These are phyloP conservation scores for Lolium perenne DNA, from an alignment of 176 grass and related monocot species.

Conservation along the genomic window DNA sequence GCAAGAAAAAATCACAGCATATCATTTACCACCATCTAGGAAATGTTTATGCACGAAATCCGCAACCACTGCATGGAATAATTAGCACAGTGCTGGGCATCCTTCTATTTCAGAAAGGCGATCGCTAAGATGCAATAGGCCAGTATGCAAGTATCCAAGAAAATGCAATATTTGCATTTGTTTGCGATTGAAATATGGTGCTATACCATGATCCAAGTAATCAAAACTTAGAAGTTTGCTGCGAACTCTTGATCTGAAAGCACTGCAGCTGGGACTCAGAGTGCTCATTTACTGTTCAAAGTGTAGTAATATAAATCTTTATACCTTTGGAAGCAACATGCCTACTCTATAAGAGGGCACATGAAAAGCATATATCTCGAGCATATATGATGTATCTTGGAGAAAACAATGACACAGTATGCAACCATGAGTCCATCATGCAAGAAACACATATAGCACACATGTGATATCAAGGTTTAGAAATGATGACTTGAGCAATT, in stretches of 20 bases:
- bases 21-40: not conserved
- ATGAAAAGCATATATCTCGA: not conserved
- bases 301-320: not conserved
- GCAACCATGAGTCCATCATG: not conserved
- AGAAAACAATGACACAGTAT: conserved; percentile 7
- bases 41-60: not conserved
- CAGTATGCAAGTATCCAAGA: not conserved
- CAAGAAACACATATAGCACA: conserved; percentile 15
- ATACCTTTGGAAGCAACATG: not conserved
- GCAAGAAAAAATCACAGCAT: conserved; percentile 25
- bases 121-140: not conserved
- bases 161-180: not conserved
- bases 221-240: not conserved
- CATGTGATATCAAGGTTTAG: conserved; percentile 54
- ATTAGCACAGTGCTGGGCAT: not conserved
- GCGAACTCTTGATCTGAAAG: conserved; percentile 5
- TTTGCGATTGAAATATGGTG: not conserved
- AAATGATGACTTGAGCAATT: not conserved
- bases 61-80: not conserved
- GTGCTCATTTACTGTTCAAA: conserved; percentile 10
- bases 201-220: not conserved
- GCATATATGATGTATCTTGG: not conserved
- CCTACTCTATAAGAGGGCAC: not conserved
- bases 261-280: not conserved
- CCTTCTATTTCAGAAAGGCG: not conserved